phyloP scores from a whole-genome alignment of 495 filamentous ascomycete genomes.

The Achaetomiella virescens region DNA sequence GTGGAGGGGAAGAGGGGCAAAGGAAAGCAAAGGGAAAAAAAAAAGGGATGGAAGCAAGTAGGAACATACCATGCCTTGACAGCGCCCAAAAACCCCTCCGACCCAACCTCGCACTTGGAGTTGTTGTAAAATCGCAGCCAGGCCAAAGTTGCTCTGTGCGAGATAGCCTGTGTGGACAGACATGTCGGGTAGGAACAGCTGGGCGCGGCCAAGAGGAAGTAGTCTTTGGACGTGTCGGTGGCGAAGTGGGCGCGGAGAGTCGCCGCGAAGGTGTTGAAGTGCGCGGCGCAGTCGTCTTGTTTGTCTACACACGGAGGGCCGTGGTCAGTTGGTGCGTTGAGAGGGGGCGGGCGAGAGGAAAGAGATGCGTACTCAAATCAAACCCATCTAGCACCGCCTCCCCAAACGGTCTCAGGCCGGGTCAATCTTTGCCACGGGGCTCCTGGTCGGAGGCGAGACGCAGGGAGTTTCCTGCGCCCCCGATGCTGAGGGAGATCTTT shows the following conservation, averaged over 20 bases:
- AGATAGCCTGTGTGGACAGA: conserved; percentile 18
- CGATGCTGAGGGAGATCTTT: conserved; percentile 57
- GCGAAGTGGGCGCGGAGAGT: conserved; percentile 8
- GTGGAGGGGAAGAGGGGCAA: background rate
- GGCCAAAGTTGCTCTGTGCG: conserved; percentile 17
- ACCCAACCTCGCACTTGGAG: conserved; percentile 10
- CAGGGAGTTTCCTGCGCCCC: conserved; percentile 44
- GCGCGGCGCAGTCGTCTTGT: conserved; percentile 17
- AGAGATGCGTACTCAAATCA: conserved; percentile 34
- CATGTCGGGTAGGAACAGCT: conserved; percentile 49
- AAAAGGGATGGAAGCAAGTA: too few relatives aligned
- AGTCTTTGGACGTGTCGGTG: conserved; percentile 18
- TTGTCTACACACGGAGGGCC: conserved; percentile 8
- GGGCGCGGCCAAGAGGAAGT: conserved; percentile 52
- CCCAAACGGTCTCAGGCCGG: conserved; percentile 45
- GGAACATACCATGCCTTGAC: conserved; percentile 9
- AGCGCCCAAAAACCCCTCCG: conserved; percentile 1
- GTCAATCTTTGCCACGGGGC: conserved; percentile 31
- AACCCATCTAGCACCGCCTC: conserved; percentile 50
- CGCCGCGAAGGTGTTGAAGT: conserved; percentile 13
- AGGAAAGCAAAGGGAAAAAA: background rate
- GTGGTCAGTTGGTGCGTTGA: background rate
- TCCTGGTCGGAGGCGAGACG: conserved; percentile 43
- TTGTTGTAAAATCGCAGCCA: conserved; percentile 19
- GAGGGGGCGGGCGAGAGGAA: background rate